phyloP scores from a whole-genome alignment of 495 filamentous ascomycete genomes.

The Daldinia concentrica region DNA sequence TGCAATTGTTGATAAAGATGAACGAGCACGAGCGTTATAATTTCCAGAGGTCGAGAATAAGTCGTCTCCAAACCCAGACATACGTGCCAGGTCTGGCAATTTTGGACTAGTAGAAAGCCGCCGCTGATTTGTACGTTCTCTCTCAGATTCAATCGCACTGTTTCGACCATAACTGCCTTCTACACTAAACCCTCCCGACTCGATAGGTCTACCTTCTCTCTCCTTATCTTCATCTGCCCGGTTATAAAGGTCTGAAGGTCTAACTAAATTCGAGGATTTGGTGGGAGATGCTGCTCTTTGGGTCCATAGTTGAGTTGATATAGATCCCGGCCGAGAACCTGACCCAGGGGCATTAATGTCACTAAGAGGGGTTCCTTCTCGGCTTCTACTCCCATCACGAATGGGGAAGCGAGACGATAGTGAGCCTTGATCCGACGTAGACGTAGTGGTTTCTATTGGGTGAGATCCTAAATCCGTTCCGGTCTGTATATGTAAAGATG shows the following conservation, averaged over 20 bases:
- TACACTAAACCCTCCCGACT: conserved; percentile 59
- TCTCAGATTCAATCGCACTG: conserved; percentile 1
- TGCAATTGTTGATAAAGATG: conserved; percentile 11
- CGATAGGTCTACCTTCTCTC: conserved; percentile 62
- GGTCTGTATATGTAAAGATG: conserved; percentile 40
- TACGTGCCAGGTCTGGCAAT: conserved; percentile 70
- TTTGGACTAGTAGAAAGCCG: conserved; percentile 59
- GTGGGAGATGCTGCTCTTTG: conserved; percentile 51
- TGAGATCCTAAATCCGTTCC: conserved; percentile 8
- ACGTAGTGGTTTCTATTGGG: conserved; percentile 4
- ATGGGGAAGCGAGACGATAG: conserved; percentile 59
- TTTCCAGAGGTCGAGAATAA: conserved; percentile 48
- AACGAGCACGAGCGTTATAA: conserved; percentile 8
- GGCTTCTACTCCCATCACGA: conserved; percentile 68
- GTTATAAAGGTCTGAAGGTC: conserved; percentile 82
- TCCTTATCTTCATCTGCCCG: conserved; percentile 74
- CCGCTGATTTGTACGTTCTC: conserved; percentile 19
- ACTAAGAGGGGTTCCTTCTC: conserved; percentile 50
- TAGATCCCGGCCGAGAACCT: conserved; percentile 36
- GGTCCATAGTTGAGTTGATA: conserved; percentile 47
- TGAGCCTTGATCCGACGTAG: conserved; percentile 38
- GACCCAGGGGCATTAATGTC: conserved; percentile 34
- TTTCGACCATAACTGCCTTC: conserved; percentile 47
- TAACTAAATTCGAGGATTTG: conserved; percentile 70
- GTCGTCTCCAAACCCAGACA: conserved; percentile 70